These are phyloP conservation scores for Fragaria iinumae DNA, from an alignment of 306 rosid genomes.

Conservation along the genomic window DNA sequence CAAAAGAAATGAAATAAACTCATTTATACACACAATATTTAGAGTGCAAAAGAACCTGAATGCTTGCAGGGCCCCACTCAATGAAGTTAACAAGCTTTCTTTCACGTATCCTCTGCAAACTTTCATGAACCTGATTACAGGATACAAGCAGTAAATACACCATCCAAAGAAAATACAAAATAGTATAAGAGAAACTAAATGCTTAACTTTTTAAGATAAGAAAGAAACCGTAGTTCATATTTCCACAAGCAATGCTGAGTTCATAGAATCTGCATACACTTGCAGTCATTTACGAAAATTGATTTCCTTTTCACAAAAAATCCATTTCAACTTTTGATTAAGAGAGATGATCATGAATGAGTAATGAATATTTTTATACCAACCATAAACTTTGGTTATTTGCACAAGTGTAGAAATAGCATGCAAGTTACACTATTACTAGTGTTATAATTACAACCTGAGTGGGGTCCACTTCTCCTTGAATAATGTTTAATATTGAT, in stretches of 20 bases:
- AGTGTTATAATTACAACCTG: slow-evolving; percentile 45
- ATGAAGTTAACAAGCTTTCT: slow-evolving; percentile 96
- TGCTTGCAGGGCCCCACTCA: slow-evolving; percentile 99
- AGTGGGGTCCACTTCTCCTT: slow-evolving; percentile 99
- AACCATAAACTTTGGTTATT: not conserved
- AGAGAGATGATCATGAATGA: not conserved
- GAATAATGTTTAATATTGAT: slow-evolving; percentile 95
- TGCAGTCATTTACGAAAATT: not conserved
- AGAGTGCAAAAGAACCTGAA: slow-evolving; percentile 60
- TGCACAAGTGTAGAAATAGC: not conserved
- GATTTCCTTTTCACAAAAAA: not conserved
- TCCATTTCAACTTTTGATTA: not conserved
- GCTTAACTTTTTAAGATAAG: not conserved
- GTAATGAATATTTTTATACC: not conserved
- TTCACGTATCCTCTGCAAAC: slow-evolving; percentile 99
- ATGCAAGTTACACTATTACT: not conserved
- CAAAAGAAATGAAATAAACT: slow-evolving; percentile 14
- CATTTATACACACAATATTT: slow-evolving; percentile 17
- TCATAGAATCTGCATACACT: not conserved
- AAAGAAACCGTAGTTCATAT: not conserved
- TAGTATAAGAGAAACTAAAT: not conserved
- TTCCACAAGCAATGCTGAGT: not conserved
- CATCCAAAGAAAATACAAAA: not conserved
- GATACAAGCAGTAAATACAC: slow-evolving; percentile 2
- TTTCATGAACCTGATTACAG: slow-evolving; percentile 84